Evolutionary conservation across 805 yeast genomes (phyloP).

Genomic region (Jamesozyma lodderae): DNA sequence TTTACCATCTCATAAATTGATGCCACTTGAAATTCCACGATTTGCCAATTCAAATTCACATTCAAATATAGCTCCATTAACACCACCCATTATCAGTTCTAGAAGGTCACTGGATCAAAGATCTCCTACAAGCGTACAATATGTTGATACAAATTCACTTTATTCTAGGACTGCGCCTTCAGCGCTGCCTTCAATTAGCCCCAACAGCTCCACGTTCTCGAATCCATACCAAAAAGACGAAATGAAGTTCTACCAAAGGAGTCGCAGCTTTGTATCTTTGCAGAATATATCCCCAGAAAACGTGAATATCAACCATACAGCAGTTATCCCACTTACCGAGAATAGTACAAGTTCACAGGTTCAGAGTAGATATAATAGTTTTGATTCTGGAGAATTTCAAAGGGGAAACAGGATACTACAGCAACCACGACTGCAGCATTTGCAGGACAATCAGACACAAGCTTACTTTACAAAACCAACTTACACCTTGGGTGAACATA

Average conservation of each 20-base stretch:
- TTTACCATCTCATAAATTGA: not conserved
- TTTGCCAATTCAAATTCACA: too few species aligned
- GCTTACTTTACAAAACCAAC: too few species aligned
- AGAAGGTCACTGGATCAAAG: not conserved
- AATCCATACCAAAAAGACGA: not conserved
- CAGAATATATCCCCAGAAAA: too few species aligned
- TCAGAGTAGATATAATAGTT: conserved; percentile 1
- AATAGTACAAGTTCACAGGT: not conserved
- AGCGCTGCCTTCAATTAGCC: not conserved
- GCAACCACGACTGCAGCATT: not conserved
- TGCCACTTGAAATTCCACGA: not conserved
- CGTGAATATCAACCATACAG: too few species aligned
- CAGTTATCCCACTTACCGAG: too few species aligned
- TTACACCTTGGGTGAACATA: too few species aligned
- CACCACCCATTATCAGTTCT: not conserved
- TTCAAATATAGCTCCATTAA: not conserved
- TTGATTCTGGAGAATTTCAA: not conserved
- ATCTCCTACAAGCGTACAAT: too few species aligned
- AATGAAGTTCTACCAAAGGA: too few species aligned
- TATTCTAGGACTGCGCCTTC: not conserved
- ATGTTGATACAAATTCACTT: too few species aligned
- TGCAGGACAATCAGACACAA: too few species aligned
- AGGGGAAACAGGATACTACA: not conserved
- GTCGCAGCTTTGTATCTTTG: too few species aligned
- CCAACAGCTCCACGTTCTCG: not conserved